Evolutionary conservation across 2,329 filamentous ascomycete genomes (phyloP), one percentile per base, ranked within the genome.

Genomic region (Trichoderma endophyticum): DNA sequence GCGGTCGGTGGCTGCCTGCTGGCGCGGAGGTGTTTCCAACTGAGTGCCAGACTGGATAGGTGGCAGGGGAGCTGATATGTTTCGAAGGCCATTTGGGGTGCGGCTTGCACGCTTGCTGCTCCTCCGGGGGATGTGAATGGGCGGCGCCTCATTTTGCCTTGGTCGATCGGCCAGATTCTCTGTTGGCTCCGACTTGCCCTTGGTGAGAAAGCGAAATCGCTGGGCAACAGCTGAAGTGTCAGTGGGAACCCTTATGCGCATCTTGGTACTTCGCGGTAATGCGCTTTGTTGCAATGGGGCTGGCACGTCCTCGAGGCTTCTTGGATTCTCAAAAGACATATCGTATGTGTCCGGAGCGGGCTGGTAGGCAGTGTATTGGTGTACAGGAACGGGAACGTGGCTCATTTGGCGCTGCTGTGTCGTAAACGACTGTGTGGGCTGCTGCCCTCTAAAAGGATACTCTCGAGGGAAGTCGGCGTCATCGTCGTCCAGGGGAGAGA

Each of bases 101-200:
- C 76, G 77, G 9, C 78, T 77, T 66, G 76, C 77, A 43, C 83
- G 82, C 76, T 84, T 87, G 77, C 80, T 84, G 76, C 81, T 86
- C 78, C 84, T 88, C 56, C 82, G 83, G 18, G 87, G 86, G 70
- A 91, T 83, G 73, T 82, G 86, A 56, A 92, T 80, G n/a, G 89
- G 88, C 71, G 86, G 81, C 15, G 86, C 86, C 72, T 88, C 88
- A 77, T 93, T 91, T 77, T 84, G 86, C 48, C 93, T 86, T 4
- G 91, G 90, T 59, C 86, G 30, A 43, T 39, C 61, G 30, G 51
- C 28, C 15, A 34, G 11, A 39, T 32, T 28, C n/a, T 61, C 68
- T 68, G 83, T 32, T 73, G 76, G 79, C 74, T 76, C 82, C 76
- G 75, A 79, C 77, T 83, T 74, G 77, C 80, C 75, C 81, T 81